These are phyloP conservation scores for Setaria viridis DNA, from an alignment of 202 grass and related monocot genomes.

Conservation along the genomic window DNA sequence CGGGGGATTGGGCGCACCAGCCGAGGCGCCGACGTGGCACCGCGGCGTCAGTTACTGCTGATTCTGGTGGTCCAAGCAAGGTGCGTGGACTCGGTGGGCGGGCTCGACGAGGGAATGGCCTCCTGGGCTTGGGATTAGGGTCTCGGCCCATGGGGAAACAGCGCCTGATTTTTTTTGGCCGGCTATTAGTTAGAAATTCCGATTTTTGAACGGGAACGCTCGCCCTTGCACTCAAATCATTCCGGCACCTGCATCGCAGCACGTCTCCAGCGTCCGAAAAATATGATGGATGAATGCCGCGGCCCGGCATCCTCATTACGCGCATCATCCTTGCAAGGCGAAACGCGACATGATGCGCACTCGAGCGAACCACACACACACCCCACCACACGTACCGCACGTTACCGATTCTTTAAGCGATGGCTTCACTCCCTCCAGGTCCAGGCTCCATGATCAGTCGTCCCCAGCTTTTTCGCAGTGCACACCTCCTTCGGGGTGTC, in stretches of 20 bases:
- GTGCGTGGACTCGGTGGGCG: too few species aligned
- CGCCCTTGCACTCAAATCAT: not conserved
- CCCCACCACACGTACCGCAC: not conserved
- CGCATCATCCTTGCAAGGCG: not conserved
- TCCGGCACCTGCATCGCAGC: not conserved
- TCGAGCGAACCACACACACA: not conserved
- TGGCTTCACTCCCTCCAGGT: not conserved
- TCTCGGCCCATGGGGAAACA: not conserved
- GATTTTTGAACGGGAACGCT: not conserved
- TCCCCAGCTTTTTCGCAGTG: not conserved
- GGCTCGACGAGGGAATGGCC: too few species aligned
- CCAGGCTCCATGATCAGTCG: not conserved
- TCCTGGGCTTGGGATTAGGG: too few species aligned
- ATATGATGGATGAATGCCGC: not conserved
- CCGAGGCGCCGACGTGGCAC: not conserved
- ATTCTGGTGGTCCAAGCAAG: not conserved
- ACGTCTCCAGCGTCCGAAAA: not conserved
- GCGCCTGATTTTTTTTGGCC: not conserved
- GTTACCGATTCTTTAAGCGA: slow-evolving; percentile 41
- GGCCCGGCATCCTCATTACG: not conserved
- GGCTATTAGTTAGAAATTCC: too few species aligned
- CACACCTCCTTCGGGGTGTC: not conserved
- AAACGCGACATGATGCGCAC: slow-evolving; percentile 5
- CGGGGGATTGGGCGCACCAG: slow-evolving; percentile 7
- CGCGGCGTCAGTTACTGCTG: too few species aligned